phyloP scores from a whole-genome alignment of 2,329 filamentous ascomycete species.

The Apiospora hydei region DNA sequence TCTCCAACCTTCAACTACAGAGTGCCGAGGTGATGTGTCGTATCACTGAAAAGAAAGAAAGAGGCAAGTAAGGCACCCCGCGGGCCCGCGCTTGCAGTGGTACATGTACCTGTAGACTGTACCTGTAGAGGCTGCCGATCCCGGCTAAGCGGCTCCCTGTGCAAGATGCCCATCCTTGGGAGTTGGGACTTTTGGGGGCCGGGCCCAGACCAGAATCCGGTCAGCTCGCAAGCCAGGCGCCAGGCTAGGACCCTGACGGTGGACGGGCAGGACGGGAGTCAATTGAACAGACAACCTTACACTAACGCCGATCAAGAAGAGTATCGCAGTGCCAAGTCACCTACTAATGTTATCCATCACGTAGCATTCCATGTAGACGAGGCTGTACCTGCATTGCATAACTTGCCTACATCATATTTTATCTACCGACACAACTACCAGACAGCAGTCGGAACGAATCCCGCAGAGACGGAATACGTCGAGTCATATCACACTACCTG shows the following conservation, averaged over 20 bases:
- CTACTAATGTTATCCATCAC: not conserved
- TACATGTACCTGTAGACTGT: constrained; percentile 9
- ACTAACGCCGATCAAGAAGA: not conserved
- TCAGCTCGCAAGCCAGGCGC: not conserved
- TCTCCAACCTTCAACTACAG: not conserved
- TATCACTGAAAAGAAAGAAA: not conserved
- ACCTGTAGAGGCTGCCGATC: constrained; percentile 5
- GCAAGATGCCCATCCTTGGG: not conserved
- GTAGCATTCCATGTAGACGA: not conserved
- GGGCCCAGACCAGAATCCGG: not conserved
- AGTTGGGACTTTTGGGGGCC: not conserved
- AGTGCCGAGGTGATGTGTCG: not conserved
- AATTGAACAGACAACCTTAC: not conserved
- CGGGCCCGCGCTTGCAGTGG: not conserved
- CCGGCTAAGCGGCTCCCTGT: constrained; percentile 24
- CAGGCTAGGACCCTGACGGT: not conserved
- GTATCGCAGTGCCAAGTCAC: not conserved
- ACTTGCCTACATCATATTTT: not conserved
- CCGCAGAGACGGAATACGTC: not conserved
- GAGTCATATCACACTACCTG: not conserved
- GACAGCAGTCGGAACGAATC: no score
- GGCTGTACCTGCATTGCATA: not conserved
- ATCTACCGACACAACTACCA: not conserved
- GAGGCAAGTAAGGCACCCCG: not conserved
- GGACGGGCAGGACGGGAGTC: not conserved